Evolutionary conservation across 805 yeast genomes (phyloP).

Genomic region (Ogataea paradorogensis): DNA sequence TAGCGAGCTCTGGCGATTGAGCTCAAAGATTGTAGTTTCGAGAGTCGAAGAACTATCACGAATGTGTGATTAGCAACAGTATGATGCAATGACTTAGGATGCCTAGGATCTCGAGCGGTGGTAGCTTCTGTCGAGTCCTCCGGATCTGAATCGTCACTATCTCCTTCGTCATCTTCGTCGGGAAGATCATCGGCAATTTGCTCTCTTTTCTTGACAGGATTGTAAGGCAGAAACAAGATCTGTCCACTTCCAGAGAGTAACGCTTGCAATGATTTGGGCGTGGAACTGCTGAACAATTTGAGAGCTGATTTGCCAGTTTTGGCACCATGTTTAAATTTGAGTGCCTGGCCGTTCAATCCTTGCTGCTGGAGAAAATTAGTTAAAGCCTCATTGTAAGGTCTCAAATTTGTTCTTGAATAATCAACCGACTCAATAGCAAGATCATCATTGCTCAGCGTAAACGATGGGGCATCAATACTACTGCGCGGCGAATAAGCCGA

Average conservation of each 20-base stretch:
- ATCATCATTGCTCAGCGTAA: constrained; percentile 26
- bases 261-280: constrained; percentile 17
- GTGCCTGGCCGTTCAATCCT: constrained; percentile 29
- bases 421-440: constrained; percentile 25
- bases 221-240: constrained; percentile 33
- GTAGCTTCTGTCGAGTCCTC: constrained; percentile 9
- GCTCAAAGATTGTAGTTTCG: constrained; percentile 38
- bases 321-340: constrained; percentile 20
- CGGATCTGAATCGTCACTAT: constrained; percentile 20
- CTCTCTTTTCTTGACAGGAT: constrained; percentile 31
- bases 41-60: constrained; percentile 46
- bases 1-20: constrained; percentile 40
- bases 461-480: constrained; percentile 20
- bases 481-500: constrained; percentile 20
- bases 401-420: constrained; percentile 19
- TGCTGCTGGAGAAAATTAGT: constrained; percentile 26
- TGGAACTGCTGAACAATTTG: constrained; percentile 9
- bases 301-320: constrained; percentile 13
- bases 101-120: background rate
- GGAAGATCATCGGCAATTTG: constrained; percentile 24
- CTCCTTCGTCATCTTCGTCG: constrained; percentile 28
- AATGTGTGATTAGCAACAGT: constrained; percentile 45
- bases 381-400: constrained; percentile 27
- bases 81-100: constrained; percentile 17
- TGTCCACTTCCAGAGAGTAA: constrained; percentile 35